Base-by-base conservation (phyloP, 495 filamentous ascomycete genomes). In the Podospora pseudoanserina region DNA sequence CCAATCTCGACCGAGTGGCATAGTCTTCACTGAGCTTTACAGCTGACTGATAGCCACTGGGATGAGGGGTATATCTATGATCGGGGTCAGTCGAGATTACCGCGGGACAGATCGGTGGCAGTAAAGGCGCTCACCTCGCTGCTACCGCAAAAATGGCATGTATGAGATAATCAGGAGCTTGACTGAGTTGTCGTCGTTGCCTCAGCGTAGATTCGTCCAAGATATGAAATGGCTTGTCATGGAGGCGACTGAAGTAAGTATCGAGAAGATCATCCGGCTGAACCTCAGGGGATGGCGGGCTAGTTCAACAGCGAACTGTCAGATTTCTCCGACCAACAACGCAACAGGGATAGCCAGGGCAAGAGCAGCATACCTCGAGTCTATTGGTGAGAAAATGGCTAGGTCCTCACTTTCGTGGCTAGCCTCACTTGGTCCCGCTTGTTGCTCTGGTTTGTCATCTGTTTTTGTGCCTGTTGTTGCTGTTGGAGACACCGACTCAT, bases 151-250 rank as follows among this genome's bases (percentile, higher is more conserved):
- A 90, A 54, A 96, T 89, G 5, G 92, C 90, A 78, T 89, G 83
- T 6, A 88, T 75, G 44, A 94, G 77, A 75, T 84, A 85, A 1
- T 71, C 66, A 2, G 91, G 89, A 5, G 94, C 79, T 73, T 90
- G 87, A 56, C 86, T 86, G n/a, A 86, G 71, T 68, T 88, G 86
- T 67, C 91, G 79, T 18, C 86, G 82, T 76, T 93, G 89, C 55
- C 91, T 84, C 3, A 89, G 88, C 0, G 82, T 82, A 0, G 86
- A 75, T 75, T 96, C 92, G 68, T 96, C 90, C 2, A 96, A 77
- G 62, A 96, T 87, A 68, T 89, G 84, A 67, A 89, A 94, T 13
- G 92, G 90, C 70, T 92, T 92, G 53, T 88, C 89, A 74, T 94
- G 91, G 54, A 93, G 82, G 49, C 90, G 86, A 15, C 83, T 76